Percentiles rank a stretch among this genome's conserved stretches.
Conservation (phyloP, 2,329 filamentous ascomycete species). For the Aspergillus tanneri region DNA sequence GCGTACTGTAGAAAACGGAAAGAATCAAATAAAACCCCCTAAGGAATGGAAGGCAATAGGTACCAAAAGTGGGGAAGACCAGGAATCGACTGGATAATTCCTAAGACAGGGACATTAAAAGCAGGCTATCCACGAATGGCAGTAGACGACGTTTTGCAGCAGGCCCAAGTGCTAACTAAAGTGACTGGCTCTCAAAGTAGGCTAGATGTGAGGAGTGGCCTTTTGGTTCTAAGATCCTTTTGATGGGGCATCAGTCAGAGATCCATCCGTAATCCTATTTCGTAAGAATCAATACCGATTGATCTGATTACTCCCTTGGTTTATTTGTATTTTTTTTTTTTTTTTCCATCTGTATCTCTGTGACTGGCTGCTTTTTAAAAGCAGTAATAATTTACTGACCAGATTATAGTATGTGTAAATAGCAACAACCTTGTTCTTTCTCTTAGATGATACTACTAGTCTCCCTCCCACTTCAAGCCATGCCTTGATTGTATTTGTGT, state of each 20-base stretch:
- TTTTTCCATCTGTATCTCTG: not conserved
- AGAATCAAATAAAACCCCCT: too few species aligned
- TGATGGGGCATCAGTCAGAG: not conserved
- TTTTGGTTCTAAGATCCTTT: not conserved
- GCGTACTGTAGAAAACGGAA: slow-evolving; percentile 10
- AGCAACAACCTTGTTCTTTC: not conserved
- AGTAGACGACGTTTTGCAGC: slow-evolving; percentile 7
- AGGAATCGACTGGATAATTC: slow-evolving; percentile 17
- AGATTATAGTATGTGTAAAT: too few species aligned
- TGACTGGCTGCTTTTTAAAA: not conserved
- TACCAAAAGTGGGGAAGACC: slow-evolving; percentile 21
- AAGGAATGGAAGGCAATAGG: too few species aligned
- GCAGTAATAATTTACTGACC: too few species aligned
- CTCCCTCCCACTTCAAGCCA: not conserved
- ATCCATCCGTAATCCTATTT: not conserved
- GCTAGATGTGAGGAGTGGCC: slow-evolving; percentile 13
- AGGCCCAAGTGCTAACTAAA: slow-evolving; percentile 9
- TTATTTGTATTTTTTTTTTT: not conserved
- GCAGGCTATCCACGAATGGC: slow-evolving; percentile 20
- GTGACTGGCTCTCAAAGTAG: slow-evolving; percentile 13
- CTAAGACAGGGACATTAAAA: slow-evolving; percentile 16
- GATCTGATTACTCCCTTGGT: too few species aligned
- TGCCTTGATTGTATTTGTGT: slow-evolving; percentile 19
- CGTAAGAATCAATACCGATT: too few species aligned
- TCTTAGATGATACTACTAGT: too few species aligned